Evolutionary conservation across 1,284 basidiomycete species (phyloP).

Genomic region (Cutaneotrichosporon cavernicola): DNA sequence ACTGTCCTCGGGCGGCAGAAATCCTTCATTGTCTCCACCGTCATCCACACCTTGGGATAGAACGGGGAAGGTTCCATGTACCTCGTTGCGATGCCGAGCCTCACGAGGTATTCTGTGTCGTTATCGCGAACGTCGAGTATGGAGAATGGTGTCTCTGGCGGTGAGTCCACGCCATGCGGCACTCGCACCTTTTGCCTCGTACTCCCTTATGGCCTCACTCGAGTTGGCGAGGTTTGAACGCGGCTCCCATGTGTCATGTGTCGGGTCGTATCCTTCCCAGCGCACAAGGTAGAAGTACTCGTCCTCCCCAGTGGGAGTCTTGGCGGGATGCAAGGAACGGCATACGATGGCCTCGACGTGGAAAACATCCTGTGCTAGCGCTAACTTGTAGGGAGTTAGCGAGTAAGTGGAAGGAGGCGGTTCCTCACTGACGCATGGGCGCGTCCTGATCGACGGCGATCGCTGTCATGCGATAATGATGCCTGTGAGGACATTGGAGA

Average conservation of each 20-base stretch:
- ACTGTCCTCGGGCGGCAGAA: constrained; percentile 7
- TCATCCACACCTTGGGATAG: constrained; percentile 30
- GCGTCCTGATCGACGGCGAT: neutral
- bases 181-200: neutral
- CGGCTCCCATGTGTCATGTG: constrained; percentile 66
- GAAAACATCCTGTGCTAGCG: constrained; percentile 10
- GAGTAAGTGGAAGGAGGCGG: neutral
- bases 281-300: constrained; percentile 58
- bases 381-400: neutral
- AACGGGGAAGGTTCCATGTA: constrained; percentile 24
- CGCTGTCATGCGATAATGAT: neutral
- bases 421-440: neutral
- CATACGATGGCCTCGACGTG: constrained; percentile 32
- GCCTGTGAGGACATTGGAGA: neutral
- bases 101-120: constrained; percentile 23
- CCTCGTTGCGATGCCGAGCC: constrained; percentile 19
- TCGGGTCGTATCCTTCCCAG: constrained; percentile 63
- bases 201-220: neutral
- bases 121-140: constrained; percentile 22
- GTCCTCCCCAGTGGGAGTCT: constrained; percentile 10
- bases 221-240: constrained; percentile 51
- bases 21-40: constrained; percentile 21
- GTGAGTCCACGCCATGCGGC: neutral
- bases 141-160: constrained; percentile 29
- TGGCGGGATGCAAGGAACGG: constrained; percentile 25